Conservation (phyloP, 352 stramenopile genomes). For the Pythium utonaiense region DNA sequence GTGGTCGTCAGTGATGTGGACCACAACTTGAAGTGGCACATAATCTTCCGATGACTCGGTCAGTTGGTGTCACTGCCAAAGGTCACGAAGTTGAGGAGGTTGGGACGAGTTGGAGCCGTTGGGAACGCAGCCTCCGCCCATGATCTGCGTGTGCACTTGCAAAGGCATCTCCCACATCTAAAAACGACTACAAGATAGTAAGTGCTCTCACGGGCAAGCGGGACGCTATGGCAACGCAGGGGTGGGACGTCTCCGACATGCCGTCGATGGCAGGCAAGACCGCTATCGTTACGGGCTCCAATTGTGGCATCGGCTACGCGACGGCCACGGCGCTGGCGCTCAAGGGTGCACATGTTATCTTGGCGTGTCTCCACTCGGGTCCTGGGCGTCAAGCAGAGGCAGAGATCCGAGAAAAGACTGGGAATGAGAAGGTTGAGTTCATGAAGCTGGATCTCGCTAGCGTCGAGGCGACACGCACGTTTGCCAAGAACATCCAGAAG, state of each 20-base stretch:
- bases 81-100: not conserved
- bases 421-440: conserved; percentile 27
- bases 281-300: conserved; percentile 77
- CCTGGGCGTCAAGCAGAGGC: conserved; percentile 7
- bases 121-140: not conserved
- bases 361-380: conserved; percentile 55
- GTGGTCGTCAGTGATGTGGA: not conserved
- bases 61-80: not conserved
- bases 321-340: conserved; percentile 56
- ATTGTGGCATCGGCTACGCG: conserved; percentile 81
- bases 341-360: conserved; percentile 64
- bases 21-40: conserved; percentile 2
- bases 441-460: conserved; percentile 38
- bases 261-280: conserved; percentile 49
- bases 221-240: conserved; percentile 6
- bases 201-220: too few relatives aligned
- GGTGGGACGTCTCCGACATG: conserved; percentile 26
- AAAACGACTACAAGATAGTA: not conserved
- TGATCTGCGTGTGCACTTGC: not conserved
- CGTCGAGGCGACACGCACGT: conserved; percentile 29
- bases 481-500: conserved; percentile 30
- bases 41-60: not conserved
- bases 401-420: conserved; percentile 10
- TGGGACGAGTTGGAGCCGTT: not conserved
- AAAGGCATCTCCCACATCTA: not conserved